Base-by-base conservation (phyloP, 2,329 filamentous ascomycete genomes). In the Cercospora berteroae region DNA sequence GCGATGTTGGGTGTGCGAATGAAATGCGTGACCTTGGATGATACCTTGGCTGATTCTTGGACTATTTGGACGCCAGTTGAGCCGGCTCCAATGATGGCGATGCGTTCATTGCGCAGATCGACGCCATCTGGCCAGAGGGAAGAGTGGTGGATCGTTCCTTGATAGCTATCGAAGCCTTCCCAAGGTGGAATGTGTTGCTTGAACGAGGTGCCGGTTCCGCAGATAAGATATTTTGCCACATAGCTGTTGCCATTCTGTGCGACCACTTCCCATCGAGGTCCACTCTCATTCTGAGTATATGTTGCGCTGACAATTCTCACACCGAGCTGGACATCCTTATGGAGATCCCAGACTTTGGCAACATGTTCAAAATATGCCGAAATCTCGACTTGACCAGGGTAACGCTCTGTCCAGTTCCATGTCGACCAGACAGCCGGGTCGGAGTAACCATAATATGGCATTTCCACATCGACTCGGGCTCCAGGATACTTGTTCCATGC, bases 1-100 rank as follows among this genome's bases (percentile, higher is more conserved):
- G 86, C 86, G 5, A 89, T 79, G 66, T 90, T 90, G 0, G 89
- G 88, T 0, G 88, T 90, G 10, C 89, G 83, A 72, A 90, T 87
- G 76, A 90, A 90, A 27, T 90, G 85, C 0, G 80, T 82, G 0
- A 90, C 76, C 1, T 74, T 79, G 1, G 57, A 64, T 5, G 72
- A 72, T 13, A 74, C 71, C 39, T 75, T 74, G n/a, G 71, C 69
- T n/a, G 70, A 67, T 58, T 75, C 74, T 50, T 77, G 75, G 5
- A 73, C 72, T 9, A 74, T 69, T 59, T 82, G 80, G 10, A 82
- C 76, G 5, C 78, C 80, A 0, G 79, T 80, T 1, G 48, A 55
- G 12, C 48, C 48, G 48, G 48, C 48, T 27, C 48, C 48, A 8
- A 55, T 55, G 7, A 55, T 55, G 12, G 48, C 48, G 3, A 55